Evolutionary conservation across 2,329 filamentous ascomycete genomes (phyloP).

Genomic region (Colletotrichum paranaense): DNA sequence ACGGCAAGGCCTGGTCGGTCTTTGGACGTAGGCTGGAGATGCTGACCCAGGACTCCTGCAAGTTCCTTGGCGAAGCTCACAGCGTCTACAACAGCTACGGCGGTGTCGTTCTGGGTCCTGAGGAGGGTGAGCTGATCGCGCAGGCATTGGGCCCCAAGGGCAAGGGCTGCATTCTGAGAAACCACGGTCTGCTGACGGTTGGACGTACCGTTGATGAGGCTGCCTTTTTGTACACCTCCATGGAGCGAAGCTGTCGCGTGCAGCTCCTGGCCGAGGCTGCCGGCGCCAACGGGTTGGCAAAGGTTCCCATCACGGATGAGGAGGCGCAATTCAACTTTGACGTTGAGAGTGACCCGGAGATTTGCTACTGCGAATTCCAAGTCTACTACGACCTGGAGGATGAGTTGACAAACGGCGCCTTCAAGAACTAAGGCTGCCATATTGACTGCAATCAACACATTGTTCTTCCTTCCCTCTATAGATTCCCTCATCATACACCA

Average conservation of each 20-base stretch:
- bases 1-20: constrained; percentile 74
- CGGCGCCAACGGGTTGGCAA: constrained; percentile 44
- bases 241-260: constrained; percentile 75
- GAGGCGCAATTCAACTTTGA: constrained; percentile 50
- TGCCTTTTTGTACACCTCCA: constrained; percentile 73
- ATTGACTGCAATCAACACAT: not conserved
- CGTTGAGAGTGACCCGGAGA: constrained; percentile 37
- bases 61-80: constrained; percentile 71
- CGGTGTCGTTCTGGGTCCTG: constrained; percentile 63
- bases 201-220: constrained; percentile 79
- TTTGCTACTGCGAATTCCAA: constrained; percentile 38
- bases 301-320: constrained; percentile 53
- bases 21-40: constrained; percentile 75
- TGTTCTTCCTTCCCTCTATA: not conserved
- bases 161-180: constrained; percentile 73
- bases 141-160: constrained; percentile 66
- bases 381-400: constrained; percentile 37
- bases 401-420: constrained; percentile 25
- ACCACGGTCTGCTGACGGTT: constrained; percentile 78
- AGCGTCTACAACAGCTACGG: constrained; percentile 70
- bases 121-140: constrained; percentile 74
- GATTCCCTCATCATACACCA: not conserved
- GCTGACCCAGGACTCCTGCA: constrained; percentile 73
- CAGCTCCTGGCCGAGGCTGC: constrained; percentile 72
- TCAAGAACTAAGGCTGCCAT: constrained; percentile 20